These are phyloP conservation scores for Clohesyomyces aquaticus DNA, from an alignment of 495 filamentous ascomycete genomes.

Conservation along the genomic window DNA sequence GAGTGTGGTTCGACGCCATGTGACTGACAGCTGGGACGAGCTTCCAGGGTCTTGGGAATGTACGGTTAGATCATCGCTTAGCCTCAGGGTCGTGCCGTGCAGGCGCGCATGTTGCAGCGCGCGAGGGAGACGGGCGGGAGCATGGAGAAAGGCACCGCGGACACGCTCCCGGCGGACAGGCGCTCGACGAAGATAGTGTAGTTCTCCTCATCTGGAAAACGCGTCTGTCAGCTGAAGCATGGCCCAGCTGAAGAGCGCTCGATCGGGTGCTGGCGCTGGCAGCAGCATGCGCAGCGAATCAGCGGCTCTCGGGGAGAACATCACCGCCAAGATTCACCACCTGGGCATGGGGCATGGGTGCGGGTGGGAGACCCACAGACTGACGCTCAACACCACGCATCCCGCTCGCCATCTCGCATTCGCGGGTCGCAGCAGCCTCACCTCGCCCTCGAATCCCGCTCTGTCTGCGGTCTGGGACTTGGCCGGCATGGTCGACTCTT, in stretches of 20 bases:
- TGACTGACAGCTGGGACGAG: too few species aligned
- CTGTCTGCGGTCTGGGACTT: slow-evolving; percentile 25
- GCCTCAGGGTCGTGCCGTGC: background rate
- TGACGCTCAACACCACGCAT: slow-evolving; percentile 2
- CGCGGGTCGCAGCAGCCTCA: background rate
- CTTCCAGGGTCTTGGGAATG: too few species aligned
- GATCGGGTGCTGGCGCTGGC: too few species aligned
- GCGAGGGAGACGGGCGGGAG: background rate
- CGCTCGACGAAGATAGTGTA: too few species aligned
- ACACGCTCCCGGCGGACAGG: too few species aligned
- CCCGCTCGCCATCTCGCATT: slow-evolving; percentile 8
- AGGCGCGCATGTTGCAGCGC: background rate
- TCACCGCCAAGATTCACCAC: background rate
- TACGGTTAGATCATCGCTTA: background rate
- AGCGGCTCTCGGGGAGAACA: background rate
- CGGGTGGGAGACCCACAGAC: background rate
- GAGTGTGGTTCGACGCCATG: too few species aligned
- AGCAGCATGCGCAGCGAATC: too few species aligned
- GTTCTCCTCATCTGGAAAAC: too few species aligned
- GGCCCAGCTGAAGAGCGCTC: too few species aligned
- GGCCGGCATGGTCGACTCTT: slow-evolving; percentile 34
- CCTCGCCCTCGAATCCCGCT: slow-evolving; percentile 18
- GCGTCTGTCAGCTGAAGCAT: too few species aligned
- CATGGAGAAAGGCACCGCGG: background rate
- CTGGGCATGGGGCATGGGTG: background rate